A percentile compares a stretch with the other conserved stretches of the same genome.
phyloP scores from a whole-genome alignment of 2,329 filamentous ascomycete species.

The Talaromyces sp. region DNA sequence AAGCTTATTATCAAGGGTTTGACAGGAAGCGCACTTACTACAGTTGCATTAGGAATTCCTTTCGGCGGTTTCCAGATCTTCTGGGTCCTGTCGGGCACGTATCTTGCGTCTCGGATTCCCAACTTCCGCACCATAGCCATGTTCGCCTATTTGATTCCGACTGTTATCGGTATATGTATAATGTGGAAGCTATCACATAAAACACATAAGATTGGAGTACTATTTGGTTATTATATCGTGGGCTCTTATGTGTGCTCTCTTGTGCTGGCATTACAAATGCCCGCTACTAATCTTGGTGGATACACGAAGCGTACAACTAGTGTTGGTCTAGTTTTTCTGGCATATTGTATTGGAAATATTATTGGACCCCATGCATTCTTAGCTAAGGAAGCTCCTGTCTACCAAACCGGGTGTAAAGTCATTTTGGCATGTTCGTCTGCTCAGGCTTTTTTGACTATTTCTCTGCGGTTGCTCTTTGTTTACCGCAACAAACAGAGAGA shows the following conservation, averaged over 20 bases:
- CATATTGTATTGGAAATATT: conserved; percentile 45
- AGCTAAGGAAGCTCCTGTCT: conserved; percentile 42
- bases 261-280: conserved; percentile 50
- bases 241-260: conserved; percentile 50
- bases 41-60: conserved; percentile 54
- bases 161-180: conserved; percentile 48
- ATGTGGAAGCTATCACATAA: conserved; percentile 49
- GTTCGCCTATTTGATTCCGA: conserved; percentile 51
- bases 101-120: conserved; percentile 49
- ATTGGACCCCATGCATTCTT: conserved; percentile 47
- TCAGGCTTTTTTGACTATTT: conserved; percentile 5
- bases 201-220: conserved; percentile 45
- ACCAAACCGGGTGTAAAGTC: conserved; percentile 52
- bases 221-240: conserved; percentile 53
- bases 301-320: conserved; percentile 51
- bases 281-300: conserved; percentile 31
- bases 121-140: conserved; percentile 54
- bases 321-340: conserved; percentile 45
- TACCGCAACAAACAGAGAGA: conserved; percentile 12
- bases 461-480: conserved; percentile 4
- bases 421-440: conserved; percentile 36
- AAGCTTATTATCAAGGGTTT: conserved; percentile 50
- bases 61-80: conserved; percentile 53
- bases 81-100: conserved; percentile 51
- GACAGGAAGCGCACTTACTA: conserved; percentile 48